Conservation (phyloP, 1,139 yeast species). For the Suhomyces coccinellae region DNA sequence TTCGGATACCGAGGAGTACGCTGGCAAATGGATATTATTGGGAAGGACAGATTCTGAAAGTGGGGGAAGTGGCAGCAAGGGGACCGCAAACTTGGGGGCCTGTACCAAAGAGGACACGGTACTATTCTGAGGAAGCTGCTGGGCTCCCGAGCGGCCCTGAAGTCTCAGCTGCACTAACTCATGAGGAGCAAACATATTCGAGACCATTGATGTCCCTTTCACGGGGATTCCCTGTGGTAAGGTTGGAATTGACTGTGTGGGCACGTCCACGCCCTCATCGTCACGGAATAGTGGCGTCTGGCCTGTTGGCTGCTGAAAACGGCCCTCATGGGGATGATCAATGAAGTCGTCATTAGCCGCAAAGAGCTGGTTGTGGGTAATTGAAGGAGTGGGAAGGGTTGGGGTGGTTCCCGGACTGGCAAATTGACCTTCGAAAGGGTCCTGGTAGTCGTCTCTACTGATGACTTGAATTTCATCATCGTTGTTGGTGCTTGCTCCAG, state of each 20-base stretch:
- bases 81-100: slow-evolving; percentile 15
- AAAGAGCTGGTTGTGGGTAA: slow-evolving; percentile 9
- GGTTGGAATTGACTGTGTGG: not conserved
- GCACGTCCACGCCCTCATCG: not conserved
- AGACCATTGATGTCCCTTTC: not conserved
- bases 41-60: slow-evolving; percentile 40
- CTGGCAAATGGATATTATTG: slow-evolving; percentile 20
- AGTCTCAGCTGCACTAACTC: slow-evolving; percentile 9
- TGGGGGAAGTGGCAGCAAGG: slow-evolving; percentile 37
- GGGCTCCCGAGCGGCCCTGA: slow-evolving; percentile 10
- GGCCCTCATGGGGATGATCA: slow-evolving; percentile 5
- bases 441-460: slow-evolving; percentile 23
- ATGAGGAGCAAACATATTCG: slow-evolving; percentile 4
- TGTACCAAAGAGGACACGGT: slow-evolving; percentile 5
- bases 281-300: slow-evolving; percentile 9
- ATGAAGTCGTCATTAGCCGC: slow-evolving; percentile 3
- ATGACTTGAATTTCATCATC: slow-evolving; percentile 41
- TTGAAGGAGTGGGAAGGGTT: slow-evolving; percentile 7
- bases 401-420: slow-evolving; percentile 9
- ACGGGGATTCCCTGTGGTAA: not conserved
- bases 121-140: slow-evolving; percentile 10
- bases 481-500: slow-evolving; percentile 12
- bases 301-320: slow-evolving; percentile 7
- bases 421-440: slow-evolving; percentile 10
- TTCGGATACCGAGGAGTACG: slow-evolving; percentile 11